Conservation (phyloP, 2,329 filamentous ascomycete species). For the Salinomyces thailandicus region DNA sequence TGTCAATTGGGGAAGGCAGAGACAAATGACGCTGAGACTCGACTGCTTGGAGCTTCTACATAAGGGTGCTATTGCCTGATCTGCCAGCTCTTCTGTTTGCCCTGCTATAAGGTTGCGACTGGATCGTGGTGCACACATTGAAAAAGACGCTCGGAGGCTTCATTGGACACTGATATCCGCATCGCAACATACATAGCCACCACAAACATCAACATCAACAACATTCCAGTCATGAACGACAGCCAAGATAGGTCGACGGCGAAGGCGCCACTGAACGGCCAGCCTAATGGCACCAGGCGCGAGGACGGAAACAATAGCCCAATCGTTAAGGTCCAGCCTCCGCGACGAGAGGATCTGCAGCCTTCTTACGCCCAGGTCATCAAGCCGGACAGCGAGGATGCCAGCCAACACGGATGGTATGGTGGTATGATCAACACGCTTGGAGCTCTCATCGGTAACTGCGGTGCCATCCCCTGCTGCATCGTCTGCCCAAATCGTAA, state of each 20-base stretch:
- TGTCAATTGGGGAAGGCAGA: too few species aligned
- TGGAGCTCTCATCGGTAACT: conserved; percentile 62
- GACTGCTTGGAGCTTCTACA: too few species aligned
- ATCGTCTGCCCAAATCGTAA: conserved; percentile 84
- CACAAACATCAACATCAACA: background rate
- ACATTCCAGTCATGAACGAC: conserved; percentile 4
- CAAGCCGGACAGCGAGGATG: conserved; percentile 51
- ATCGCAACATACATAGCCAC: background rate
- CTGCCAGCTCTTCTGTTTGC: too few species aligned
- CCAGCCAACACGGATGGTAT: conserved; percentile 75
- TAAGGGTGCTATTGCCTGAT: too few species aligned
- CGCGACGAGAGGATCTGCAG: conserved; percentile 73
- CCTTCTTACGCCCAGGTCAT: conserved; percentile 55
- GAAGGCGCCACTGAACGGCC: conserved; percentile 27
- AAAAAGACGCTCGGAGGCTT: too few species aligned
- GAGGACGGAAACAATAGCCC: conserved; percentile 12
- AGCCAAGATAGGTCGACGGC: conserved; percentile 19
- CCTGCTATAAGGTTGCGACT: too few species aligned
- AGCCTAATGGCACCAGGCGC: conserved; percentile 4
- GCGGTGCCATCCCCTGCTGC: conserved; percentile 86
- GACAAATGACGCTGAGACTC: background rate
- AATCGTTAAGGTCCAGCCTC: conserved; percentile 59
- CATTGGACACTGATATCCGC: too few species aligned
- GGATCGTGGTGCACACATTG: too few species aligned
- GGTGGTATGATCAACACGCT: conserved; percentile 70